These are phyloP conservation scores for Scheffersomyces lignosus DNA, from an alignment of 805 yeast genomes.

Conservation along the genomic window DNA sequence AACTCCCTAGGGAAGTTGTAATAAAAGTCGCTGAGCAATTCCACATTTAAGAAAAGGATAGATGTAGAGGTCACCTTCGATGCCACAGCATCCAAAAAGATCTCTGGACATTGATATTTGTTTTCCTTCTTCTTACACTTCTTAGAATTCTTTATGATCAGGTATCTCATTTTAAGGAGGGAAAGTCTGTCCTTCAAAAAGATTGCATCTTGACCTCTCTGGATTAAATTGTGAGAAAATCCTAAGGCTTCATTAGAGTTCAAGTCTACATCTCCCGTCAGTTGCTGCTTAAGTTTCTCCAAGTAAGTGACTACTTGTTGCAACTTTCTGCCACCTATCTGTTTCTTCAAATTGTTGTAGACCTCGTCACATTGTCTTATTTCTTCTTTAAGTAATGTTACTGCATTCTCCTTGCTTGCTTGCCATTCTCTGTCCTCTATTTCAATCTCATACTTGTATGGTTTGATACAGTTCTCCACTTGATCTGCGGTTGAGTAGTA, in stretches of 20 bases:
- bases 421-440: slow-evolving; percentile 95
- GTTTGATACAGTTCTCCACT: slow-evolving; percentile 97
- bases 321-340: slow-evolving; percentile 82
- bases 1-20: slow-evolving; percentile 94
- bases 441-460: slow-evolving; percentile 95
- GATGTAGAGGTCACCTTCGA: slow-evolving; percentile 93
- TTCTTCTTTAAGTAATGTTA: slow-evolving; percentile 76
- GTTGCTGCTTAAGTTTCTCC: slow-evolving; percentile 46
- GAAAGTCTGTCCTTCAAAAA: slow-evolving; percentile 74
- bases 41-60: slow-evolving; percentile 89
- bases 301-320: slow-evolving; percentile 78
- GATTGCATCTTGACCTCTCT: slow-evolving; percentile 80
- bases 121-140: slow-evolving; percentile 77
- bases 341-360: slow-evolving; percentile 55
- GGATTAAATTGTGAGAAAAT: slow-evolving; percentile 72
- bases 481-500: slow-evolving; percentile 95
- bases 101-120: slow-evolving; percentile 91
- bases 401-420: slow-evolving; percentile 75
- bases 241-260: slow-evolving; percentile 74
- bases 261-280: slow-evolving; percentile 30
- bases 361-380: slow-evolving; percentile 75
- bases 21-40: slow-evolving; percentile 88
- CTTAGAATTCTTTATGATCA: slow-evolving; percentile 66
- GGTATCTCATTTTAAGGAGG: slow-evolving; percentile 70
- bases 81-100: slow-evolving; percentile 87